Conservation (phyloP, 495 filamentous ascomycete species). For the Trichoderma asperelloides region DNA sequence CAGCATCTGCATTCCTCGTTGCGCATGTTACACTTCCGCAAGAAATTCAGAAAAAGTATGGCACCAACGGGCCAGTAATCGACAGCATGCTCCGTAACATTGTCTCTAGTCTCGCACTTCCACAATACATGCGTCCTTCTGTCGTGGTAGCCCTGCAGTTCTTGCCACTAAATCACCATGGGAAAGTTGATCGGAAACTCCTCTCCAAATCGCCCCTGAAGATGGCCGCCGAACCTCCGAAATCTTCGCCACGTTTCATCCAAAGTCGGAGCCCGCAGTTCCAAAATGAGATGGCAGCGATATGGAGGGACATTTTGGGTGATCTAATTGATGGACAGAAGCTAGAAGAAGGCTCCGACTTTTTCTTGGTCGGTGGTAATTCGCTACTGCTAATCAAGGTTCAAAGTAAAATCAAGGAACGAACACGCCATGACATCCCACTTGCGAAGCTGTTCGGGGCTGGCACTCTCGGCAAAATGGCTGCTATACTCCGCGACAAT, state of each 20-base stretch:
- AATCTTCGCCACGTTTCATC: not conserved
- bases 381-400: conserved; percentile 19
- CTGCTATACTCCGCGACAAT: not conserved
- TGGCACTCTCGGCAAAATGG: conserved; percentile 18
- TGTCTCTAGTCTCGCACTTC: conserved; percentile 22
- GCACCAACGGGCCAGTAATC: not conserved
- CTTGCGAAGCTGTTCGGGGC: conserved; percentile 15
- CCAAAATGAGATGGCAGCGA: not conserved
- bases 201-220: conserved; percentile 9
- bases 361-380: conserved; percentile 22
- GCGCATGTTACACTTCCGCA: conserved; percentile 20
- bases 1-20: conserved; percentile 21
- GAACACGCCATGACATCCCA: conserved; percentile 5
- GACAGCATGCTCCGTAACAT: conserved; percentile 13
- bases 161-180: conserved; percentile 30
- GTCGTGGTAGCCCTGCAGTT: conserved; percentile 23
- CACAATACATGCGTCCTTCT: conserved; percentile 35
- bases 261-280: not conserved
- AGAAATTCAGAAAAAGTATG: conserved; percentile 3
- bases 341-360: conserved; percentile 20
- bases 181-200: conserved; percentile 30
- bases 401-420: conserved; percentile 12
- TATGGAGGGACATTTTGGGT: not conserved
- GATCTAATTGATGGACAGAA: not conserved
- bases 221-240: not conserved